Evolutionary conservation across 495 filamentous ascomycete genomes (phyloP).

Genomic region (Penicillium bovifimosum): DNA sequence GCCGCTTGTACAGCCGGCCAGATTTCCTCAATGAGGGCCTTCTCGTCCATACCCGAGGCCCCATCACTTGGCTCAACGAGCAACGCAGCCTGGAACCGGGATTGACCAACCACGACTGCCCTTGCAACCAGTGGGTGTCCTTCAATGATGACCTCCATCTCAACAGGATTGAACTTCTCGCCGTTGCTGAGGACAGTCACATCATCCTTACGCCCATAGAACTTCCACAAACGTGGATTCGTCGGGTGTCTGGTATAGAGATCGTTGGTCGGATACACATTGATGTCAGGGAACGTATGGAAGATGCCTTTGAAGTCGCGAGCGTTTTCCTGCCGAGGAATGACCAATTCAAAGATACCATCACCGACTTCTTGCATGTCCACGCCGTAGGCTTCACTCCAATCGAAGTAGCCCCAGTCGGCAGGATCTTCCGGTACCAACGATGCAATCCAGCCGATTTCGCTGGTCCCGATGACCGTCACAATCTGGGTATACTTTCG

Average conservation of each 20-base stretch:
- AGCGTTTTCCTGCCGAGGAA: constrained; percentile 5
- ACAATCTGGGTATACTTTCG: constrained; percentile 13
- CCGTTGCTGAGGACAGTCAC: constrained; percentile 40
- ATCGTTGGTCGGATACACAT: constrained; percentile 53
- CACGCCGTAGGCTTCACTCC: constrained; percentile 42
- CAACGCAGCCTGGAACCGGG: constrained; percentile 29
- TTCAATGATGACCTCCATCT: constrained; percentile 29
- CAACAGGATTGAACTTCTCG: constrained; percentile 40
- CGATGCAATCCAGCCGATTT: constrained; percentile 17
- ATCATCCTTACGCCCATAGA: constrained; percentile 34
- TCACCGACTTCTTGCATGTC: constrained; percentile 38
- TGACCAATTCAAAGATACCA: constrained; percentile 40
- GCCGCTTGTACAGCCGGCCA: constrained; percentile 46
- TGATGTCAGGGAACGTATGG: constrained; percentile 48
- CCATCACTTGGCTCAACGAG: constrained; percentile 29
- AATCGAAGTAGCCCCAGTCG: constrained; percentile 50
- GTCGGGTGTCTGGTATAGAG: constrained; percentile 43
- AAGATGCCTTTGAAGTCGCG: constrained; percentile 44
- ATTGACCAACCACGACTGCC: constrained; percentile 34
- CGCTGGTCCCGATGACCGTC: constrained; percentile 14
- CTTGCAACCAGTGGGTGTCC: constrained; percentile 20
- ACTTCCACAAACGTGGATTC: constrained; percentile 28
- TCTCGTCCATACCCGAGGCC: constrained; percentile 13
- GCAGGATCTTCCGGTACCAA: constrained; percentile 29
- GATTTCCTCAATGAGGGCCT: constrained; percentile 30